Conservation (phyloP, 768 basidiomycete species). For the Fibroporia radiculosa region DNA sequence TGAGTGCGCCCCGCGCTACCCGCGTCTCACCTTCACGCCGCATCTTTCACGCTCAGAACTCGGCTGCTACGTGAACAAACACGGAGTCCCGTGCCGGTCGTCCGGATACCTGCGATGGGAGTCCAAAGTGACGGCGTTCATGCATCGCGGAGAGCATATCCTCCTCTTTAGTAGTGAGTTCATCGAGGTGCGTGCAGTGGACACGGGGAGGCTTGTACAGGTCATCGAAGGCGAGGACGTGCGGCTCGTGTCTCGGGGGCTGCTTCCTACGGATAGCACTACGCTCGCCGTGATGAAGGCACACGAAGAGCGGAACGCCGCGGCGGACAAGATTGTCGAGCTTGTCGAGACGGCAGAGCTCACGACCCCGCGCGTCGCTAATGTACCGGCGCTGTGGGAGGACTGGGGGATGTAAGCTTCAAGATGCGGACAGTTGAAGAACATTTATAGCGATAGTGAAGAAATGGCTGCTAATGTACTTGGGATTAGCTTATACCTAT, state of each 20-base stretch:
- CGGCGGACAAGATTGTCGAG: slow-evolving; percentile 51
- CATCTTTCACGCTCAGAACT: slow-evolving; percentile 38
- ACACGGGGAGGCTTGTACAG: slow-evolving; percentile 66
- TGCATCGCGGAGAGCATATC: slow-evolving; percentile 52
- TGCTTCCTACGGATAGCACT: slow-evolving; percentile 29
- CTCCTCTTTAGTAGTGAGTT: slow-evolving; percentile 70
- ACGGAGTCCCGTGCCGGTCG: slow-evolving; percentile 56
- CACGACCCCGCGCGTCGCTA: slow-evolving; percentile 24
- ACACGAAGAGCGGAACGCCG: slow-evolving; percentile 28
- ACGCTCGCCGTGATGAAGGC: slow-evolving; percentile 63
- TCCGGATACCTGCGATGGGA: slow-evolving; percentile 74
- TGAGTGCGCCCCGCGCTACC: too few species aligned
- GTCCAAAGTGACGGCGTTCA: slow-evolving; percentile 53
- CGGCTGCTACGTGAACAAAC: slow-evolving; percentile 69
- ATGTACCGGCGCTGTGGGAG: slow-evolving; percentile 46
- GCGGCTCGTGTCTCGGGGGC: slow-evolving; percentile 48
- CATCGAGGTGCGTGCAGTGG: slow-evolving; percentile 63
- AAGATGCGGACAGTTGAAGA: neutral
- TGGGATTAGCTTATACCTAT: neutral
- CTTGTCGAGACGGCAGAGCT: slow-evolving; percentile 63
- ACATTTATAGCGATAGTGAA: neutral
- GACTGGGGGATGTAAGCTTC: slow-evolving; percentile 51
- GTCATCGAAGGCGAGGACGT: slow-evolving; percentile 73
- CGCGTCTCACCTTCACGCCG: neutral
- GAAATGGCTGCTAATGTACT: neutral